Evolutionary conservation across 345 rosid species (phyloP).

Genomic region (Gynandropsis gynandra): DNA sequence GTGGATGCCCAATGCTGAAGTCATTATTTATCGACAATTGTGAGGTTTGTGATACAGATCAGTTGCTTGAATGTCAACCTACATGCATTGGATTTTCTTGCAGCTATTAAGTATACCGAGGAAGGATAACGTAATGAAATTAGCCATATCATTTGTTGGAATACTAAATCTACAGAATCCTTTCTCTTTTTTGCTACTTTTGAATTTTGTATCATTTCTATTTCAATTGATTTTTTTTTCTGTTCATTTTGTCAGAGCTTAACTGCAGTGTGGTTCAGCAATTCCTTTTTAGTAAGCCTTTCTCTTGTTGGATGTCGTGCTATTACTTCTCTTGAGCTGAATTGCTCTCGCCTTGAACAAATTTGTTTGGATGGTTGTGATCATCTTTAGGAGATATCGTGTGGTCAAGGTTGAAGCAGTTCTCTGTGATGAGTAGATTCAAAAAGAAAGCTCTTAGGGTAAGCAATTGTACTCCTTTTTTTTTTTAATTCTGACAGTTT

Average conservation of each 20-base stretch:
- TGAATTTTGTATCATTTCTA: neutral
- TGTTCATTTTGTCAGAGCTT: too few species aligned
- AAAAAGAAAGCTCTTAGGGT: constrained; percentile 90
- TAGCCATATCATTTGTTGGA: neutral
- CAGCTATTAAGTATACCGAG: neutral
- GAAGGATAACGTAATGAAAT: neutral
- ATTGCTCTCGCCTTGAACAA: constrained; percentile 76
- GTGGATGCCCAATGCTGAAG: constrained; percentile 90
- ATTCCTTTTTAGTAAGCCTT: too few species aligned
- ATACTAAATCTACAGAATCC: neutral
- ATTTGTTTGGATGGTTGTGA: constrained; percentile 93
- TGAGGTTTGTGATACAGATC: constrained; percentile 49
- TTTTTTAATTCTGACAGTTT: neutral
- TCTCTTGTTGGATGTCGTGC: constrained; percentile 82
- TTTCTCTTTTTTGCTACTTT: neutral
- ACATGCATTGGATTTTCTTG: neutral
- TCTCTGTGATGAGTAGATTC: constrained; percentile 90
- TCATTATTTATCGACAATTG: constrained; percentile 90
- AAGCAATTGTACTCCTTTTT: constrained; percentile 17
- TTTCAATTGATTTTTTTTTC: constrained; percentile 39
- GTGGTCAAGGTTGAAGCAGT: too few species aligned
- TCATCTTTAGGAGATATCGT: constrained; percentile 94
- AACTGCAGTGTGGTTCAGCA: too few species aligned
- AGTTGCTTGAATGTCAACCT: neutral
- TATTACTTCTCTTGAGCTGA: constrained; percentile 63